Percentiles rank a stretch among this genome's conserved stretches.
Conservation (phyloP, 306 rosid species). For the Prunus padus region DNA sequence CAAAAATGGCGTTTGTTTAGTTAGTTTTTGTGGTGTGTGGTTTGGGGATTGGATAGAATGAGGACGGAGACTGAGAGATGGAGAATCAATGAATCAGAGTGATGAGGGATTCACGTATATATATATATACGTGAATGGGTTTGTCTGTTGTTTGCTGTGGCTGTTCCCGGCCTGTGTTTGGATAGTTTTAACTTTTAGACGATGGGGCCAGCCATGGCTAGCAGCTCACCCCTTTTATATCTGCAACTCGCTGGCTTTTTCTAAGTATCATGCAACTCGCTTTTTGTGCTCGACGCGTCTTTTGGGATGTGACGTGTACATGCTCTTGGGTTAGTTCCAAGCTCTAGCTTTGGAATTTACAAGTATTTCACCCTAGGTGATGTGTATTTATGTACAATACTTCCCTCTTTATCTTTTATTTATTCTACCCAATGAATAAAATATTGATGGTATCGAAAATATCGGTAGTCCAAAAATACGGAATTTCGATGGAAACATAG, state of each 20-base stretch:
- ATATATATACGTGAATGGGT: background rate
- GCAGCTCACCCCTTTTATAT: too few species aligned
- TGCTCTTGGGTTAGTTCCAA: too few species aligned
- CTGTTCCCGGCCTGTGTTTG: constrained; percentile 9
- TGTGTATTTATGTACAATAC: too few species aligned
- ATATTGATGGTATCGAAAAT: too few species aligned
- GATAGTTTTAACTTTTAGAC: background rate
- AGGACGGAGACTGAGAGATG: constrained; percentile 12
- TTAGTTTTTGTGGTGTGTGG: background rate
- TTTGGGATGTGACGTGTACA: background rate
- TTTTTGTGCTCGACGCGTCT: background rate
- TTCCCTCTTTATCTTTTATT: fast-evolving
- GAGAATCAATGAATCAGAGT: constrained; percentile 12
- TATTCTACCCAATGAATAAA: too few species aligned
- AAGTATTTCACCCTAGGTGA: too few species aligned
- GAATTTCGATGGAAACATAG: too few species aligned
- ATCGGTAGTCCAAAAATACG: too few species aligned
- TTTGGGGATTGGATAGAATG: constrained; percentile 21
- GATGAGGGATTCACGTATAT: background rate
- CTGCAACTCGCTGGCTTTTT: background rate
- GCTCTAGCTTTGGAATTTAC: too few species aligned
- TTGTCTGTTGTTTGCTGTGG: background rate
- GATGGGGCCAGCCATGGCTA: background rate
- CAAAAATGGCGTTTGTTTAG: background rate
- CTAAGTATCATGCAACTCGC: background rate